These are phyloP conservation scores for Penicillium soppii DNA, from an alignment of 495 filamentous ascomycete species.

Conservation along the genomic window DNA sequence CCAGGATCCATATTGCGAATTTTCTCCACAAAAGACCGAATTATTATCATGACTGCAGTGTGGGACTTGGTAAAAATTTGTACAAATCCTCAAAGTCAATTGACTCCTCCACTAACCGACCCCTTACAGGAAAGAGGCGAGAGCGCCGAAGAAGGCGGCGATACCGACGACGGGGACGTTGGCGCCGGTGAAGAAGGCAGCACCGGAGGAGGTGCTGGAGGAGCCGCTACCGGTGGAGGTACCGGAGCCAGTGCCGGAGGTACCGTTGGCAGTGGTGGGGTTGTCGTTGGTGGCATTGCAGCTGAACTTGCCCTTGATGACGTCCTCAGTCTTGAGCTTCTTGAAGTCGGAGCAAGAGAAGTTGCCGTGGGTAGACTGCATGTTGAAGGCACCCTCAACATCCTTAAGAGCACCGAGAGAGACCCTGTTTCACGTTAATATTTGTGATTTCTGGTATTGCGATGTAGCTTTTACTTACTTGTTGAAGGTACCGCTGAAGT, in stretches of 20 bases:
- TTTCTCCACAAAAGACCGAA: slow-evolving; percentile 44
- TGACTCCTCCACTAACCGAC: slow-evolving; percentile 2
- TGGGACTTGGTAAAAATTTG: slow-evolving; percentile 38
- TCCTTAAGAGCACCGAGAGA: slow-evolving; percentile 65
- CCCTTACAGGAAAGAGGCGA: slow-evolving; percentile 50
- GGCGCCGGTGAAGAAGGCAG: slow-evolving; percentile 40
- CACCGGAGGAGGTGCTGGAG: slow-evolving; percentile 37
- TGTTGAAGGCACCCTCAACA: slow-evolving; percentile 84
- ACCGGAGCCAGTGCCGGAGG: slow-evolving; percentile 46
- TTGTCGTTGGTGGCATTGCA: slow-evolving; percentile 47
- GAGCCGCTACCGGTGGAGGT: slow-evolving; percentile 26
- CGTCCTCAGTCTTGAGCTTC: slow-evolving; percentile 35
- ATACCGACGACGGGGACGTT: slow-evolving; percentile 44
- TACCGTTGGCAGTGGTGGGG: slow-evolving; percentile 39
- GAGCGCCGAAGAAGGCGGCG: slow-evolving; percentile 42
- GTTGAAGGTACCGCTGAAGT: slow-evolving; percentile 82
- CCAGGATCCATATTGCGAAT: slow-evolving; percentile 31
- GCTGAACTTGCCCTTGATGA: slow-evolving; percentile 62
- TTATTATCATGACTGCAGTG: slow-evolving; percentile 50
- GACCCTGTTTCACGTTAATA: slow-evolving; percentile 53
- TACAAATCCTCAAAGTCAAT: slow-evolving; percentile 20
- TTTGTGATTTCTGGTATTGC: not conserved
- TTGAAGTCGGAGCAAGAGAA: slow-evolving; percentile 57
- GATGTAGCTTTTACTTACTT: slow-evolving; percentile 56
- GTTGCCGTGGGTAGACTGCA: slow-evolving; percentile 65